Conservation (phyloP, 1,284 basidiomycete genomes). For the Ganoderma boninense region DNA sequence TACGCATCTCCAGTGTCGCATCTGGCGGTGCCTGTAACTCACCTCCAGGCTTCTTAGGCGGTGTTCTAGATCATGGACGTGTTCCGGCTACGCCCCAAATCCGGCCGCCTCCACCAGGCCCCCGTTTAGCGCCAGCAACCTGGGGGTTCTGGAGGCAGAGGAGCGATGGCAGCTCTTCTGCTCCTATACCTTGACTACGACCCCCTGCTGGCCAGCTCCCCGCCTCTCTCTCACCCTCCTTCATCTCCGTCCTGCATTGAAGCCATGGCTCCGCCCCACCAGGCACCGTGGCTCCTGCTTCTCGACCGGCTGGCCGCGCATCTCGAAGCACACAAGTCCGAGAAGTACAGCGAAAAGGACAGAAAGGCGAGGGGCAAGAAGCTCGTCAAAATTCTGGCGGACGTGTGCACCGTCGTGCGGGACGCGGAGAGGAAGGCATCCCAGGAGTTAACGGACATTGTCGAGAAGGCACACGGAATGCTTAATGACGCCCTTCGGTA, state of each 20-base stretch:
- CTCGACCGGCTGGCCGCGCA: slow-evolving; percentile 18
- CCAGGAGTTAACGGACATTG: slow-evolving; percentile 36
- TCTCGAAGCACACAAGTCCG: slow-evolving; percentile 9
- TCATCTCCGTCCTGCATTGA: not conserved
- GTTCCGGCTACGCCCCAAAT: not conserved
- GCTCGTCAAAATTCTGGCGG: slow-evolving; percentile 28
- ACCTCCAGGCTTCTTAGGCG: not conserved
- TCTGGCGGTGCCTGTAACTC: not conserved
- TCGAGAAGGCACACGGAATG: slow-evolving; percentile 43
- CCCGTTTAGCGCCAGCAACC: not conserved
- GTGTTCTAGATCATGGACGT: slow-evolving; percentile 1
- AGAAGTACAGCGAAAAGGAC: slow-evolving; percentile 9
- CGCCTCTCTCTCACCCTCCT: not conserved
- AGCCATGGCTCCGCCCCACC: slow-evolving; percentile 5
- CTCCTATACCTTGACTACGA: slow-evolving; percentile 1
- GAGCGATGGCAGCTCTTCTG: not conserved
- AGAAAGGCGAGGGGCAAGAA: slow-evolving; percentile 17
- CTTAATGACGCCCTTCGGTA: slow-evolving; percentile 31
- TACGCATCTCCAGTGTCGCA: not conserved
- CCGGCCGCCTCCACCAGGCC: not conserved
- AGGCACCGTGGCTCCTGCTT: slow-evolving; percentile 13
- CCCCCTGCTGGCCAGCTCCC: slow-evolving; percentile 5
- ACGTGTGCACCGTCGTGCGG: slow-evolving; percentile 32
- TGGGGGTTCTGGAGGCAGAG: not conserved
- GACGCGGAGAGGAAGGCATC: slow-evolving; percentile 27